Conservation (phyloP, 2,329 filamentous ascomycete genomes). For the Sodiomyces alkalinus region DNA sequence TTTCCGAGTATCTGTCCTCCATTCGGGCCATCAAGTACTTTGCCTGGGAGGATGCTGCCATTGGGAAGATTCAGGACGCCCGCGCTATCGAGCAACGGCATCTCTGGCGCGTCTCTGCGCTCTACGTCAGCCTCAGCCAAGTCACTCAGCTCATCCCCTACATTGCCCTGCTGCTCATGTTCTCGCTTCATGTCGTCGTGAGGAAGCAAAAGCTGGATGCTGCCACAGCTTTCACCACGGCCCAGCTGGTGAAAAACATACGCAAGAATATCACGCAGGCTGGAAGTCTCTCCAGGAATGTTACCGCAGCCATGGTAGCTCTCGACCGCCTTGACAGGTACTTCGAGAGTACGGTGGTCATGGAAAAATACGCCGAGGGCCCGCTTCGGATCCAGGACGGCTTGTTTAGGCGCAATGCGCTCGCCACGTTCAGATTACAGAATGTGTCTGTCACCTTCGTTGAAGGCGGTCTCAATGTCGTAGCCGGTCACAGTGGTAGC, state of each 20-base stretch:
- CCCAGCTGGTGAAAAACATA: slow-evolving; percentile 36
- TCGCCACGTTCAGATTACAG: slow-evolving; percentile 31
- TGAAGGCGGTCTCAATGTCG: slow-evolving; percentile 36
- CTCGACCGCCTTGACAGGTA: slow-evolving; percentile 38
- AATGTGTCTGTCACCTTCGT: slow-evolving; percentile 35
- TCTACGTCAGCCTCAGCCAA: slow-evolving; percentile 30
- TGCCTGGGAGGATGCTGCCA: slow-evolving; percentile 40
- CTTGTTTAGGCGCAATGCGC: slow-evolving; percentile 32
- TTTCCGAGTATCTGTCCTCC: slow-evolving; percentile 41
- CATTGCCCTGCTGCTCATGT: slow-evolving; percentile 36
- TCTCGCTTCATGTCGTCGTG: slow-evolving; percentile 33
- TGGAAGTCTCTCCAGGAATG: slow-evolving; percentile 25
- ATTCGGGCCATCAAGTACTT: slow-evolving; percentile 47
- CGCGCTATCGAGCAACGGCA: slow-evolving; percentile 35
- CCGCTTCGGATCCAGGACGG: slow-evolving; percentile 29
- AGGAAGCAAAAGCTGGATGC: slow-evolving; percentile 32
- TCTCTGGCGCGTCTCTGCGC: slow-evolving; percentile 36
- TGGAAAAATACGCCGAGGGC: slow-evolving; percentile 31
- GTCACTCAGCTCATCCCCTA: slow-evolving; percentile 36
- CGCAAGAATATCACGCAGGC: slow-evolving; percentile 35
- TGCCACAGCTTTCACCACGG: slow-evolving; percentile 41
- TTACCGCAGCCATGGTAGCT: slow-evolving; percentile 29
- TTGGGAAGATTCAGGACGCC: slow-evolving; percentile 32
- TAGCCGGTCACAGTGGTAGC: slow-evolving; percentile 38
- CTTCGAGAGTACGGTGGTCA: slow-evolving; percentile 32